A percentile compares a stretch with the other conserved stretches of the same genome.
Evolutionary conservation across 306 rosid genomes (phyloP).

Genomic region (Senna tora): DNA sequence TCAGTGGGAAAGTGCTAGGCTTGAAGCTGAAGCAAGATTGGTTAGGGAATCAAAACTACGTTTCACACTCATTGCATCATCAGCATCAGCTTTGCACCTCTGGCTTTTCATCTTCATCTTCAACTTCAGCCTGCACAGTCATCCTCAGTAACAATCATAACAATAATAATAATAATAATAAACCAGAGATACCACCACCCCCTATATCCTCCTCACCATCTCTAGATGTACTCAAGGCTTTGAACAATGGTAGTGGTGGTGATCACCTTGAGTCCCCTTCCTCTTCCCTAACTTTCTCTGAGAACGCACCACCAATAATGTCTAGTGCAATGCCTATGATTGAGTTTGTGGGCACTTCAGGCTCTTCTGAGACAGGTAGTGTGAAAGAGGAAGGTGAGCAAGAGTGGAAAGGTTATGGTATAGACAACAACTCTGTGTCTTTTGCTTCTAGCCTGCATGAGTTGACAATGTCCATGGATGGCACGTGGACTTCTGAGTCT

Average conservation of each 20-base stretch:
- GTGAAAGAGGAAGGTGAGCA: constrained; percentile 66
- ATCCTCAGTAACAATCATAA: no score
- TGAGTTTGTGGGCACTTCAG: constrained; percentile 79
- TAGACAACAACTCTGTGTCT: constrained; percentile 52
- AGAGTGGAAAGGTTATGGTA: constrained; percentile 64
- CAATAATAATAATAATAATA: no score
- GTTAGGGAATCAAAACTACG: constrained; percentile 88
- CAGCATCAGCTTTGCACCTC: constrained; percentile 47
- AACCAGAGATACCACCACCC: constrained; percentile 18
- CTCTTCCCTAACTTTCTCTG: constrained; percentile 74
- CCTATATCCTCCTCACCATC: constrained; percentile 34
- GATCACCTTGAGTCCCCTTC: constrained; percentile 91
- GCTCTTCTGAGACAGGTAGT: constrained; percentile 49
- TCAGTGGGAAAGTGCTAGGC: constrained; percentile 99
- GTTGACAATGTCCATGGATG: constrained; percentile 64
- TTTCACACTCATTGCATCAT: constrained; percentile 54
- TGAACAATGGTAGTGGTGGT: constrained; percentile 56
- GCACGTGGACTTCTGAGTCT: constrained; percentile 52
- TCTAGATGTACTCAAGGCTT: constrained; percentile 41
- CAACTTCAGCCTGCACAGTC: constrained; percentile 39
- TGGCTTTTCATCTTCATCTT: constrained; percentile 45
- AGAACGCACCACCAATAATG: constrained; percentile 53
- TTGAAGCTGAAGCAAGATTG: constrained; percentile 96
- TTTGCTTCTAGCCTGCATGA: constrained; percentile 58
- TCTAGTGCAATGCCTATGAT: constrained; percentile 51